Conservation (phyloP, 2,329 filamentous ascomycete species). For the Aureobasidium sp. region DNA sequence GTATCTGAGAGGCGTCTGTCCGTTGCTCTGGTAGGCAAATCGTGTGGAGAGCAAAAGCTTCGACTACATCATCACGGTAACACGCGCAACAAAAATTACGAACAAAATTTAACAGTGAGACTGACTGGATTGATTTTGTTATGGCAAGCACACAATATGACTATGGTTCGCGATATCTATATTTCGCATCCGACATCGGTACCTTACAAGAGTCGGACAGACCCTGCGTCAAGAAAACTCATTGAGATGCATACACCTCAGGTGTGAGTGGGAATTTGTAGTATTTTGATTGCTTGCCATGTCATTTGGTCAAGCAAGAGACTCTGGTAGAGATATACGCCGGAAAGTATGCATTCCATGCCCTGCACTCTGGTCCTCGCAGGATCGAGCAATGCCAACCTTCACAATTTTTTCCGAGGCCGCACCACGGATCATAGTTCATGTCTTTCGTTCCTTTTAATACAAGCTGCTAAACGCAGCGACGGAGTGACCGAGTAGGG, state of each 20-base stretch:
- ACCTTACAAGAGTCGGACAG: not conserved
- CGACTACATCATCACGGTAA: constrained; percentile 9
- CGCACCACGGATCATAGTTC: not conserved
- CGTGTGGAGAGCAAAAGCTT: constrained; percentile 14
- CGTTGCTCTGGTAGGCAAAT: not conserved
- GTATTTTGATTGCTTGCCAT: not conserved
- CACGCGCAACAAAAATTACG: not conserved
- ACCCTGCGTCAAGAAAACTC: not conserved
- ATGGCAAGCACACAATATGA: not conserved
- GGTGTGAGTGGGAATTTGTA: not conserved
- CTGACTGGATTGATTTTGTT: not conserved
- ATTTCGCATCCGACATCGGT: not conserved
- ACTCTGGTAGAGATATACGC: not conserved
- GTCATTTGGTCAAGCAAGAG: not conserved
- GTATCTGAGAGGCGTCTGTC: not conserved
- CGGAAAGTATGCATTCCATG: not conserved
- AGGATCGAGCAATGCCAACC: not conserved
- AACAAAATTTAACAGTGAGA: not conserved
- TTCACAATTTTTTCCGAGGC: not conserved
- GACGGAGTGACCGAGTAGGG: not conserved
- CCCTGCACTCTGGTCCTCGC: not conserved
- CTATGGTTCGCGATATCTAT: not conserved
- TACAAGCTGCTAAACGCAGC: not conserved
- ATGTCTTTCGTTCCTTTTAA: constrained; percentile 9
- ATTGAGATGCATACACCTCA: not conserved